Percentiles rank a stretch among this genome's conserved stretches.
Conservation (phyloP, 2,329 filamentous ascomycete species). For the Byssoonygena ceratinophila region DNA sequence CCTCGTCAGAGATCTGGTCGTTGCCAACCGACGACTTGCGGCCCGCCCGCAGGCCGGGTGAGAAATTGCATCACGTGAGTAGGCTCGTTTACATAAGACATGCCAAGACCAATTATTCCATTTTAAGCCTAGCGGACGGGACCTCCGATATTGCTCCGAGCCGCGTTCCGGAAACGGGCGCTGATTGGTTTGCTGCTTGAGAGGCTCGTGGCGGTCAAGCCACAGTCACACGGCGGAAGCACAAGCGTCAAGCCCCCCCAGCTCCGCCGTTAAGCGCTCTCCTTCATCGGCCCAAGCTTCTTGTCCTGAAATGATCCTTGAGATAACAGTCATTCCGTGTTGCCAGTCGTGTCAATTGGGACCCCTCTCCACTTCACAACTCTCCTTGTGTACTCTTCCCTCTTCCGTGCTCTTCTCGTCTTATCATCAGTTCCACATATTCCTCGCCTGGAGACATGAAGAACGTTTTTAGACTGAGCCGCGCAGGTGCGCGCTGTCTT, state of each 20-base stretch:
- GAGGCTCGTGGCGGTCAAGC: not conserved
- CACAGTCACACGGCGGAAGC: constrained; percentile 1
- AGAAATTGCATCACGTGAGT: not conserved
- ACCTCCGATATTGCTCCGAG: constrained; percentile 12
- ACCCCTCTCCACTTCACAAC: not conserved
- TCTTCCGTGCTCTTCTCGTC: not conserved
- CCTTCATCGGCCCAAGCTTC: not conserved
- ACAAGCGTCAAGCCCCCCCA: not conserved
- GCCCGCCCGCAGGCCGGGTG: too few species aligned
- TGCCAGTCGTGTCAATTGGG: not conserved
- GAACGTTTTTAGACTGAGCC: constrained; percentile 1
- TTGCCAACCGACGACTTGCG: too few species aligned
- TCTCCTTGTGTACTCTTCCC: not conserved
- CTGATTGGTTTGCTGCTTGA: constrained; percentile 6
- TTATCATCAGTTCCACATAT: not conserved
- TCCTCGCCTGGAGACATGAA: constrained; percentile 1
- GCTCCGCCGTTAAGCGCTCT: constrained; percentile 12
- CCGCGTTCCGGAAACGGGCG: not conserved
- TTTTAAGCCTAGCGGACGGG: not conserved
- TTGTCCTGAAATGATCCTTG: not conserved
- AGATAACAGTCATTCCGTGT: not conserved
- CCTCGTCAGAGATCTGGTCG: too few species aligned
- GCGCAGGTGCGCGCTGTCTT: constrained; percentile 7
- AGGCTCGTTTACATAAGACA: not conserved
- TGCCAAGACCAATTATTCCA: not conserved